Percentiles rank a stretch among this genome's conserved stretches.
phyloP scores from a whole-genome alignment of 176 grass and related monocot species.

The Phoenix roebelenii region DNA sequence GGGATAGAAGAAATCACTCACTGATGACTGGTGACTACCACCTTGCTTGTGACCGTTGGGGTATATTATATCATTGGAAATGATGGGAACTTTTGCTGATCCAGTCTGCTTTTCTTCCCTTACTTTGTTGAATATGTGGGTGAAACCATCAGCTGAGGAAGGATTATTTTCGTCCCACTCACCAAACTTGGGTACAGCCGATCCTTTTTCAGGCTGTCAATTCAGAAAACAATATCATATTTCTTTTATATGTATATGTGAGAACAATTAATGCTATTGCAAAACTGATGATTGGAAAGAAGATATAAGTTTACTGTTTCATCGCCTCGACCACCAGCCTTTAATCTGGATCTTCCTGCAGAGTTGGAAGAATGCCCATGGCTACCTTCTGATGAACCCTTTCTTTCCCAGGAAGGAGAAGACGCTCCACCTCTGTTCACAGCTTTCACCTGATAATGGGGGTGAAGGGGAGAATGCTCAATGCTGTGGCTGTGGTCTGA shows the following conservation, averaged over 20 bases:
- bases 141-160: constrained; percentile 80
- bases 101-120: constrained; percentile 75
- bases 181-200: constrained; percentile 84
- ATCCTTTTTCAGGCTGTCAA: constrained; percentile 60
- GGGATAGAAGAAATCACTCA: constrained; percentile 20
- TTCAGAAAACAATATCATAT: neutral
- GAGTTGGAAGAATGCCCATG: neutral
- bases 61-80: constrained; percentile 26
- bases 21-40: constrained; percentile 37
- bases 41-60: constrained; percentile 11
- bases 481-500: constrained; percentile 1
- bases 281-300: neutral
- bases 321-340: constrained; percentile 26
- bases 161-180: constrained; percentile 88
- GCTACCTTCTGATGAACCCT: neutral
- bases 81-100: constrained; percentile 25
- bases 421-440: neutral
- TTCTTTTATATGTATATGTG: too few species aligned
- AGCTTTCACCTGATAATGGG: constrained; percentile 14
- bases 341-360: constrained; percentile 33
- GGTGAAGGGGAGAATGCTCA: constrained; percentile 36
- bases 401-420: too few species aligned
- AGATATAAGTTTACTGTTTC: constrained; percentile 27
- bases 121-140: constrained; percentile 88
- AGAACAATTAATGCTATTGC: neutral